Percentiles rank a stretch among this genome's conserved stretches.
phyloP scores from a whole-genome alignment of 441 rosid species.

The Biscutella auriculata region DNA sequence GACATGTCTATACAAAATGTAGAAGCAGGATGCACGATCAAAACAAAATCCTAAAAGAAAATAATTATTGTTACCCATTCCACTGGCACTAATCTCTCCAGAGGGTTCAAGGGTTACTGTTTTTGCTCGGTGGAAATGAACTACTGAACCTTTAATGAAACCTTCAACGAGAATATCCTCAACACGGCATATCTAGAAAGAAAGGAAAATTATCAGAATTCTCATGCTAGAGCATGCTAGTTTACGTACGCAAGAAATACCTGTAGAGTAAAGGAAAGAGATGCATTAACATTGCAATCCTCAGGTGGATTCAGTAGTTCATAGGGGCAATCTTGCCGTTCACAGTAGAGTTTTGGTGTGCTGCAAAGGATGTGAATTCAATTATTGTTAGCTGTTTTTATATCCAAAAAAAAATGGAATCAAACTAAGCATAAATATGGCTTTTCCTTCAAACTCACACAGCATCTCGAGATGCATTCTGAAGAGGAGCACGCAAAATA shows the following conservation, averaged over 20 bases:
- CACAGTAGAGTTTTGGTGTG: conserved; percentile 81
- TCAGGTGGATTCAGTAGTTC: conserved; percentile 95
- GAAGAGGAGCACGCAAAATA: conserved; percentile 79
- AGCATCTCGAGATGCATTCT: conserved; percentile 68
- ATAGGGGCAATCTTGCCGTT: conserved; percentile 63
- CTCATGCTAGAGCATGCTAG: conserved; percentile 10
- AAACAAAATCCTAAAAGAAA: conserved; percentile 18
- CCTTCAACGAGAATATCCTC: conserved; percentile 90
- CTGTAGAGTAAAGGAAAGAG: conserved; percentile 96
- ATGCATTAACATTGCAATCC: conserved; percentile 97
- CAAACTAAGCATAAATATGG: conserved; percentile 3
- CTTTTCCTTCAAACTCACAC: conserved; percentile 51
- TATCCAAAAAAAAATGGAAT: neutral
- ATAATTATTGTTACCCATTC: conserved; percentile 53
- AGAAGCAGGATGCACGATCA: neutral
- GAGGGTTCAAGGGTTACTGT: conserved; percentile 59
- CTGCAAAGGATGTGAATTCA: conserved; percentile 29
- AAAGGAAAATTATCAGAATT: conserved; percentile 17
- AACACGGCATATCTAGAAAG: conserved; percentile 83
- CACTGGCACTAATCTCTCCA: conserved; percentile 83
- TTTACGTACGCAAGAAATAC: conserved; percentile 29
- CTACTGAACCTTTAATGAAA: conserved; percentile 81
- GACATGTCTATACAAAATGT: conserved; percentile 4
- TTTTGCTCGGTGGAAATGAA: conserved; percentile 94
- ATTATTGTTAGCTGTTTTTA: neutral